These are phyloP conservation scores for Fusarium lyarnte DNA, from an alignment of 2,329 filamentous ascomycete species.

Conservation along the genomic window DNA sequence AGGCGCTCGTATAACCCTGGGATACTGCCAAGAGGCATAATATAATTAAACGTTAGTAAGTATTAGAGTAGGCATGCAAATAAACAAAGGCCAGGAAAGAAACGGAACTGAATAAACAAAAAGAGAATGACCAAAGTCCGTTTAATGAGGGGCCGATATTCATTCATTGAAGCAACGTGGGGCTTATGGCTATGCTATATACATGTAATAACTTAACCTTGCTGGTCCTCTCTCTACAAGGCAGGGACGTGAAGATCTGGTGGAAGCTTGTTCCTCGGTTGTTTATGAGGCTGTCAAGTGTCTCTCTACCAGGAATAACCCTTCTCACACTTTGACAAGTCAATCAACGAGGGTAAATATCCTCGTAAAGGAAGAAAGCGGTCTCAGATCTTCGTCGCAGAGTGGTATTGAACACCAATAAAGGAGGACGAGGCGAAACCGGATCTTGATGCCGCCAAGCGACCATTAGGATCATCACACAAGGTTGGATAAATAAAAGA, in stretches of 20 bases:
- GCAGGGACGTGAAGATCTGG: constrained; percentile 27
- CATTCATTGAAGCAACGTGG: constrained; percentile 20
- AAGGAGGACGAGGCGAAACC: constrained; percentile 9
- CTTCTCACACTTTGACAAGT: background rate
- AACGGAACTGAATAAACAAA: background rate
- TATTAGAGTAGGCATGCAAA: background rate
- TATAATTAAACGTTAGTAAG: background rate
- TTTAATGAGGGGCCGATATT: background rate
- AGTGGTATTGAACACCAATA: background rate
- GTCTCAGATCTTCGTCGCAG: constrained; percentile 19
- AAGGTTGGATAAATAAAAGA: constrained; percentile 19
- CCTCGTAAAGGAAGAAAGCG: background rate
- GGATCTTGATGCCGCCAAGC: constrained; percentile 29
- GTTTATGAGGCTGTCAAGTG: background rate
- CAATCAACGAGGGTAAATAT: background rate
- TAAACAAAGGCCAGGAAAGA: background rate
- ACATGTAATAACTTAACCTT: background rate
- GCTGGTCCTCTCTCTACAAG: constrained; percentile 20
- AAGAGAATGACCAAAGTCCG: background rate
- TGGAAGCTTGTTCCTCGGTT: constrained; percentile 17
- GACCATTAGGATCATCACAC: constrained; percentile 22
- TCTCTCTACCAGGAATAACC: background rate
- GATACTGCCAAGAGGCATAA: background rate
- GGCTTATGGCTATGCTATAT: background rate
- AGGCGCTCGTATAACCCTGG: constrained; percentile 8